These are phyloP conservation scores for Cymbopogon flexuosus DNA, from an alignment of 202 grass and related monocot species.

Conservation along the genomic window DNA sequence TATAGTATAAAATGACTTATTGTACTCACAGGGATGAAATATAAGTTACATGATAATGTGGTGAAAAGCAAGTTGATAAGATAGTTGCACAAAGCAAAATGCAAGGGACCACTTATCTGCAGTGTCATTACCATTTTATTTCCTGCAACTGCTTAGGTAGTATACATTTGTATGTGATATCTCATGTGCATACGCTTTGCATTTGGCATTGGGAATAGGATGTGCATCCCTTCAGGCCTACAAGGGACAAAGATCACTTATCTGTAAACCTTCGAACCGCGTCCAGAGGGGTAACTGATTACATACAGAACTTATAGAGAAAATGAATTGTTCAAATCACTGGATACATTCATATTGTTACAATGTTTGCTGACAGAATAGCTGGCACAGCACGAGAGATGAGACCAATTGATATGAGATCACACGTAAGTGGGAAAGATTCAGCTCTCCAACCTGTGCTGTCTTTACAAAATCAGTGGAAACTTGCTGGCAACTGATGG, in stretches of 20 bases:
- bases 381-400: constrained; percentile 12
- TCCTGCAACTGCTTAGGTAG: constrained; percentile 3
- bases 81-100: constrained; percentile 27
- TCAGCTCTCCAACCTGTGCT: constrained; percentile 3
- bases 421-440: constrained; percentile 27
- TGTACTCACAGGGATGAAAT: constrained; percentile 12
- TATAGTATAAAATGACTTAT: constrained; percentile 32
- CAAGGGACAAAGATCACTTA: background rate
- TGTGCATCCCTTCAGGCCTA: background rate
- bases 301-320: background rate
- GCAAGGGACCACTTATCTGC: constrained; percentile 31
- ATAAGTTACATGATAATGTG: constrained; percentile 36
- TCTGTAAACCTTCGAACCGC: background rate
- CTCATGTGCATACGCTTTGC: background rate
- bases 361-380: constrained; percentile 33
- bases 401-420: constrained; percentile 24
- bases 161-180: background rate
- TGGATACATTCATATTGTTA: constrained; percentile 20
- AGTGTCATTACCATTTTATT: constrained; percentile 21
- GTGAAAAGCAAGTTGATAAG: constrained; percentile 27
- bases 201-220: background rate
- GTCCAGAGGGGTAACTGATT: background rate
- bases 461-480: constrained; percentile 22
- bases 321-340: background rate
- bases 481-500: constrained; percentile 18